Percentiles rank a stretch among this genome's conserved stretches.
phyloP scores from a whole-genome alignment of 2,329 filamentous ascomycete genomes.

The Ophiostoma ulmi region DNA sequence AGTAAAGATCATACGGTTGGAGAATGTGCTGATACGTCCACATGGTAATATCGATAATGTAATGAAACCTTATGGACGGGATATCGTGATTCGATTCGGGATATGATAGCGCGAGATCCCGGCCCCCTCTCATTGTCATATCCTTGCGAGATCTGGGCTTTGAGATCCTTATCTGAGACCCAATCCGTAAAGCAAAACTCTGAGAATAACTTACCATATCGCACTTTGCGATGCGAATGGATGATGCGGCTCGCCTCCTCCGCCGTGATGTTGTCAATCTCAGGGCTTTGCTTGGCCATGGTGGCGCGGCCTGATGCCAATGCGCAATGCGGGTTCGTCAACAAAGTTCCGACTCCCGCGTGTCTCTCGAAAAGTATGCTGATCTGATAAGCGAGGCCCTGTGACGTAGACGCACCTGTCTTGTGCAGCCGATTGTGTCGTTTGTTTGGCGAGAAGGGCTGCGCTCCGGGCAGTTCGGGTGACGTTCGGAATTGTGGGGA shows the following conservation, averaged over 20 bases:
- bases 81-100: conserved; percentile 5
- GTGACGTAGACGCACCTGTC: conserved; percentile 1
- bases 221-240: conserved; percentile 63
- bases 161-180: background rate
- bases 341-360: background rate
- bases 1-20: background rate
- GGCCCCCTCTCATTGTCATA: background rate
- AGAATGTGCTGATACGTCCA: background rate
- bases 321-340: background rate
- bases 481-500: conserved; percentile 13
- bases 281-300: conserved; percentile 45
- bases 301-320: conserved; percentile 20
- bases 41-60: background rate
- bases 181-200: background rate
- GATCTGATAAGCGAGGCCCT: conserved; percentile 2
- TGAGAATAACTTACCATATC: conserved; percentile 52
- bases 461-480: background rate
- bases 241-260: conserved; percentile 65
- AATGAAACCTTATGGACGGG: background rate
- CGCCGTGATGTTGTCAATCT: conserved; percentile 54
- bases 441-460: background rate
- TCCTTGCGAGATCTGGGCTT: background rate
- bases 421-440: background rate
- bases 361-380: background rate
- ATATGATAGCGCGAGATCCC: background rate